Percentiles rank a stretch among this genome's conserved stretches.
Evolutionary conservation across 164 flowering plant genomes (phyloP).

Genomic region (Magnolia changhungtana): DNA sequence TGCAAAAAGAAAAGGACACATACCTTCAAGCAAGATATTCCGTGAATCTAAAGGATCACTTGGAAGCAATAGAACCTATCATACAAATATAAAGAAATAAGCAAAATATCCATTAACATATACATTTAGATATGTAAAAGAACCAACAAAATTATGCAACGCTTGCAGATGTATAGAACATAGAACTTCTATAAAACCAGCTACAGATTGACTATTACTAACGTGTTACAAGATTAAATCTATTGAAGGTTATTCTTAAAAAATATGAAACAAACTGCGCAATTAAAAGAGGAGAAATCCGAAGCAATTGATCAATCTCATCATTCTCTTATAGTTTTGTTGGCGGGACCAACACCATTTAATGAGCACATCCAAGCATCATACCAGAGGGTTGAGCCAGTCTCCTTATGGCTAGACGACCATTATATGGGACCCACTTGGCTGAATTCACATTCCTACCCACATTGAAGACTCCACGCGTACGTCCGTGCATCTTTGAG

Average conservation of each 20-base stretch:
- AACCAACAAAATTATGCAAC: not conserved
- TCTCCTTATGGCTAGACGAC: no score
- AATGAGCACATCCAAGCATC: no score
- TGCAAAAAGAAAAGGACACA: conserved; percentile 1
- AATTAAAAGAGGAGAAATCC: no score
- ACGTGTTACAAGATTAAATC: not conserved
- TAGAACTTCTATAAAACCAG: not conserved
- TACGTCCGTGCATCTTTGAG: no score
- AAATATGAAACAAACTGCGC: no score
- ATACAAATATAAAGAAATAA: conserved; percentile 11
- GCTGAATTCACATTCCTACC: no score
- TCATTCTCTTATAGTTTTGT: not conserved
- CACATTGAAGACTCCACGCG: no score
- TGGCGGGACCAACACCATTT: not conserved
- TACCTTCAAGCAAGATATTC: conserved; percentile 97
- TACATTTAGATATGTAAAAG: not conserved
- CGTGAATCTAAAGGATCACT: conserved; percentile 91
- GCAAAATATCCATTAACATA: not conserved
- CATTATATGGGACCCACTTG: no score
- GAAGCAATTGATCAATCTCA: no score
- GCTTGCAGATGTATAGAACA: not conserved
- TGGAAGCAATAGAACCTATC: conserved; percentile 78
- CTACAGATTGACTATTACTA: not conserved
- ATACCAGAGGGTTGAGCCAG: no score
- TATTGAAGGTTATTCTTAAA: not conserved